These are phyloP conservation scores for Annona cherimola DNA, from an alignment of 164 flowering plant genomes.

Conservation along the genomic window DNA sequence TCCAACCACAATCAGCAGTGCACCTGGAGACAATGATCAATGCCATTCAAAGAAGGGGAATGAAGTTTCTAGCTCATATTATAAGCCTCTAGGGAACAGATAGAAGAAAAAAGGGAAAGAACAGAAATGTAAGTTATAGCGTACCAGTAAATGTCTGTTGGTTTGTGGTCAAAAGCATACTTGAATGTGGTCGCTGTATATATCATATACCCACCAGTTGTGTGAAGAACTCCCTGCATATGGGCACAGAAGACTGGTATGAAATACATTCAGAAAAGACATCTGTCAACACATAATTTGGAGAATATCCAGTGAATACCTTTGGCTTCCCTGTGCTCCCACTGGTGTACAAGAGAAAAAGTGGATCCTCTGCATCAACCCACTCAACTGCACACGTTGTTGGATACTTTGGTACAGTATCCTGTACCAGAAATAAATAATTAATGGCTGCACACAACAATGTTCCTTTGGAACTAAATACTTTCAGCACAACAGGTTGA, in stretches of 20 bases:
- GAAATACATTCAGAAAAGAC: conserved; percentile 1
- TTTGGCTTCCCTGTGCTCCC: conserved; percentile 99
- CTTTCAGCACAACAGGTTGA: neutral
- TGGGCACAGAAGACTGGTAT: conserved; percentile 2
- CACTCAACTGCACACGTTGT: conserved; percentile 76
- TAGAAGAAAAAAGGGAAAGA: too few relatives aligned
- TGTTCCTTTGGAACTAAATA: neutral
- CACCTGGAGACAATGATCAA: conserved; percentile 46
- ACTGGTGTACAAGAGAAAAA: conserved; percentile 92
- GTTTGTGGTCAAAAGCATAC: conserved; percentile 95
- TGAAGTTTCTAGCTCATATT: neutral
- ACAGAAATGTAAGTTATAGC: neutral
- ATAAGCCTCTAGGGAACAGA: neutral
- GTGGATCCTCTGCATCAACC: conserved; percentile 98
- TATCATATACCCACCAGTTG: conserved; percentile 97
- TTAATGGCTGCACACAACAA: neutral
- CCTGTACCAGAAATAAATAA: conserved; percentile 40
- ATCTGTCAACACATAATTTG: neutral
- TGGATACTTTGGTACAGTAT: conserved; percentile 66
- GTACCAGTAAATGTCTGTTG: conserved; percentile 91
- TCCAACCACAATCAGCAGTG: conserved; percentile 99
- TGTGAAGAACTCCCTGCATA: conserved; percentile 88
- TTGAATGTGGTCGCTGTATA: conserved; percentile 95
- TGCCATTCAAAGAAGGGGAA: neutral
- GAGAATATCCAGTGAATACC: conserved; percentile 34